Base-by-base conservation (phyloP, 257 asterid species). In the Capsicum chinense region DNA sequence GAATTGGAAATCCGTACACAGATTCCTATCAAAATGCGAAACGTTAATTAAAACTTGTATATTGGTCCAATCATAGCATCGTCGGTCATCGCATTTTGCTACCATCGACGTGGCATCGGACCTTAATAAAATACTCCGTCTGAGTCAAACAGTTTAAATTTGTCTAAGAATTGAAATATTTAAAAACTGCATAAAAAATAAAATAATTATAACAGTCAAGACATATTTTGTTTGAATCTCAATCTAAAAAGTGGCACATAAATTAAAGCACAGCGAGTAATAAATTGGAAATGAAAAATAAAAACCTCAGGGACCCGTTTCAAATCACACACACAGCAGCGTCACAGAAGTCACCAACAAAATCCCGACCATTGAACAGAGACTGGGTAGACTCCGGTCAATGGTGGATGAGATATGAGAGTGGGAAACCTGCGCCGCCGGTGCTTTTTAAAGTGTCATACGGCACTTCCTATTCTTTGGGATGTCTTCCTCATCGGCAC, bases 381-480 rank as follows among this genome's bases (percentile, higher is more conserved):
- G 16, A 52, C 84, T 5, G 85, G 90, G 86, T 79, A 79, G 74
- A 56, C 44, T 19, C 12, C 35, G 88, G 5, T 63, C 3, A 82
- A 9, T 69, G 92, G 93, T 56, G 93, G 93, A 91, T 87, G 91
- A 92, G 87, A 88, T 3, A 17, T 69, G 37, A 60, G 74, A 81
- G 81, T 83, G 79, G 56, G 33, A 26, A 50, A 1, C 35, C 84
- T 14, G 64, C 8, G 0, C 80, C 50, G 82, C 85, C 81, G 89
- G 87, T 88, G 90, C 88, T 85, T 81, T 92, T 89, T 81, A 76
- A 74, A 89, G 93, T 88, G 94, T 93, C 97, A 90, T 91, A 93
- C 97, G 95, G 92, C 97, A 93, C 97, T 93, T 93, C 97, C 95
- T 93, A 93, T 93, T 74, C 93, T 82, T 44, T 88, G 92, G 97